Evolutionary conservation across 2,329 filamentous ascomycete genomes (phyloP).

Genomic region (Metarhizium brunneum): DNA sequence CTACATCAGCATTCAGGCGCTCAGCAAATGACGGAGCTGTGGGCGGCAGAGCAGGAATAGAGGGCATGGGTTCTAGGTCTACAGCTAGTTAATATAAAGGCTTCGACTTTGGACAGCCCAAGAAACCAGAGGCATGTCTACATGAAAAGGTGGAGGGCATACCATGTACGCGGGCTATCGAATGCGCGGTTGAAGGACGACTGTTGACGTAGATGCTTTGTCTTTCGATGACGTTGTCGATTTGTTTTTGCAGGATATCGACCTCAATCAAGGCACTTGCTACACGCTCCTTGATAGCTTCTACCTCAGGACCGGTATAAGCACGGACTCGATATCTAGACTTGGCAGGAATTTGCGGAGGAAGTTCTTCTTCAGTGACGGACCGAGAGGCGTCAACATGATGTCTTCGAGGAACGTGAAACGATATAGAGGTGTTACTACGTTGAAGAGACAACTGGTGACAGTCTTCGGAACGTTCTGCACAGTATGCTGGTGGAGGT

Average conservation of each 20-base stretch:
- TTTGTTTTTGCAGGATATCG: conserved; percentile 48
- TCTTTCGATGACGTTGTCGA: conserved; percentile 50
- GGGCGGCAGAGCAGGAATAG: conserved; percentile 47
- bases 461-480: conserved; percentile 24
- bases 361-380: conserved; percentile 14
- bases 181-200: conserved; percentile 43
- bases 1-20: conserved; percentile 38
- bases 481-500: conserved; percentile 24
- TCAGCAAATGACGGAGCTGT: conserved; percentile 49
- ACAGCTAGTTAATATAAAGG: conserved; percentile 10
- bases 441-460: conserved; percentile 26
- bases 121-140: not conserved
- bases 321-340: conserved; percentile 30
- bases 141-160: conserved; percentile 6
- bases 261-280: conserved; percentile 49
- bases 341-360: conserved; percentile 32
- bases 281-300: conserved; percentile 44
- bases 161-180: conserved; percentile 24
- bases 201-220: conserved; percentile 48
- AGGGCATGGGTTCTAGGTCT: conserved; percentile 42
- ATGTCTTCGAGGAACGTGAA: conserved; percentile 43
- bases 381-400: conserved; percentile 15
- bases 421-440: conserved; percentile 44
- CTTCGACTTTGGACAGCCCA: not conserved
- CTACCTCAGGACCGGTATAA: conserved; percentile 36